Evolutionary conservation across 1,284 basidiomycete species (phyloP).

Genomic region (Sparassis latifolia): DNA sequence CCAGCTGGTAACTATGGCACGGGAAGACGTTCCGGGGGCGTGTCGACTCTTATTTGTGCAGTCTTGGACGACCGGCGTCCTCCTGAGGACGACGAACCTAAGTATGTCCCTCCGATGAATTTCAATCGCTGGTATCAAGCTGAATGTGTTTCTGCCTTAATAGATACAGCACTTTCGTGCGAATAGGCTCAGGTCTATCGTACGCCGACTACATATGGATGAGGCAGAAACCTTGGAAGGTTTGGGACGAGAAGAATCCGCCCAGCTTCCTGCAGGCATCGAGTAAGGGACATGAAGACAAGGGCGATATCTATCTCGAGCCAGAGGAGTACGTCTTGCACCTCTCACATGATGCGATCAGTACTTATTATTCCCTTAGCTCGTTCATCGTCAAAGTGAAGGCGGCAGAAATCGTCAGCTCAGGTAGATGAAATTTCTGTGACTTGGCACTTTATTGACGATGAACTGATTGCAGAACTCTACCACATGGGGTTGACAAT

Average conservation of each 20-base stretch:
- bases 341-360: not conserved
- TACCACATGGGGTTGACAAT: constrained; percentile 75
- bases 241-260: constrained; percentile 58
- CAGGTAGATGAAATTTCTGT: constrained; percentile 39
- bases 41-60: constrained; percentile 73
- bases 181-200: constrained; percentile 82
- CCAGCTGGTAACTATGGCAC: constrained; percentile 70
- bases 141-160: too few species aligned
- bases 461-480: constrained; percentile 38
- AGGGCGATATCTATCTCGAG: constrained; percentile 76
- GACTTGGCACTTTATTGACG: not conserved
- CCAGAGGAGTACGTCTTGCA: constrained; percentile 58
- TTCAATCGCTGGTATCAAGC: not conserved
- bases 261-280: constrained; percentile 57
- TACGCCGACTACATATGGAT: constrained; percentile 83
- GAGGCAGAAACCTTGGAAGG: constrained; percentile 69
- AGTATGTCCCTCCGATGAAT: constrained; percentile 30
- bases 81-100: constrained; percentile 53
- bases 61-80: constrained; percentile 62
- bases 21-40: constrained; percentile 70
- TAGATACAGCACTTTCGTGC: constrained; percentile 77
- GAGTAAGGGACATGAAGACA: constrained; percentile 60
- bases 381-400: constrained; percentile 88
- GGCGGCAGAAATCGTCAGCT: constrained; percentile 77
- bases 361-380: constrained; percentile 29